These are phyloP conservation scores for Paspalum notatum DNA, from an alignment of 176 grass and related monocot species.

Conservation along the genomic window DNA sequence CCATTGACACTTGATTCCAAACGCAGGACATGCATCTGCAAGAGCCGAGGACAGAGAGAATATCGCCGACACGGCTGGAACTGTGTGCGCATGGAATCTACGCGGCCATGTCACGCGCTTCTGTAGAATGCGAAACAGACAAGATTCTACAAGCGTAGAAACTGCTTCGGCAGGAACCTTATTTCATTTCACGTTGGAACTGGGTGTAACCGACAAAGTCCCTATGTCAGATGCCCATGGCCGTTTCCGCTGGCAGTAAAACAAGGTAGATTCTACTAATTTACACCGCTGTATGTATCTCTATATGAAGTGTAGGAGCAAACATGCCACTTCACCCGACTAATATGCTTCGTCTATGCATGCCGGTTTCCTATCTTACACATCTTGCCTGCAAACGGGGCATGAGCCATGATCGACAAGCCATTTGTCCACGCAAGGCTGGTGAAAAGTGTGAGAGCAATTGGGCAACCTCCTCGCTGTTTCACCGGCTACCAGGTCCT, in stretches of 20 bases:
- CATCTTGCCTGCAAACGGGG: slow-evolving; percentile 79
- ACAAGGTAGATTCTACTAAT: slow-evolving; percentile 22
- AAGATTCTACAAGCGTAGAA: not conserved
- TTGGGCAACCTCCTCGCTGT: slow-evolving; percentile 64
- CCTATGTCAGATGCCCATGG: not conserved
- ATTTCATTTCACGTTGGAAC: slow-evolving; percentile 15
- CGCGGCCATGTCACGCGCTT: not conserved
- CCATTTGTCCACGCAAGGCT: slow-evolving; percentile 84
- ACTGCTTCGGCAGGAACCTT: not conserved
- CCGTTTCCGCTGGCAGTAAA: slow-evolving; percentile 1
- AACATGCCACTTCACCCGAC: slow-evolving; percentile 10
- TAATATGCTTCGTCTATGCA: not conserved
- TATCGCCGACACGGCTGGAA: not conserved
- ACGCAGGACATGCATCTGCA: not conserved
- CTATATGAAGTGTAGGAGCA: slow-evolving; percentile 12
- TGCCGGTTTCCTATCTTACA: slow-evolving; percentile 25
- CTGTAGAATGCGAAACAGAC: not conserved
- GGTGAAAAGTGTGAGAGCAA: slow-evolving; percentile 80
- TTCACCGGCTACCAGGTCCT: slow-evolving; percentile 71
- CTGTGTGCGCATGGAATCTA: not conserved
- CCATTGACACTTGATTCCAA: not conserved
- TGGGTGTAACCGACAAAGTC: not conserved
- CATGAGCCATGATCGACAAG: slow-evolving; percentile 66
- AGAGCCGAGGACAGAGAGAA: not conserved
- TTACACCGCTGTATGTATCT: slow-evolving; percentile 20